These are phyloP conservation scores for Agapanthus africanus DNA, from an alignment of 106 monocot genomes.

Conservation along the genomic window DNA sequence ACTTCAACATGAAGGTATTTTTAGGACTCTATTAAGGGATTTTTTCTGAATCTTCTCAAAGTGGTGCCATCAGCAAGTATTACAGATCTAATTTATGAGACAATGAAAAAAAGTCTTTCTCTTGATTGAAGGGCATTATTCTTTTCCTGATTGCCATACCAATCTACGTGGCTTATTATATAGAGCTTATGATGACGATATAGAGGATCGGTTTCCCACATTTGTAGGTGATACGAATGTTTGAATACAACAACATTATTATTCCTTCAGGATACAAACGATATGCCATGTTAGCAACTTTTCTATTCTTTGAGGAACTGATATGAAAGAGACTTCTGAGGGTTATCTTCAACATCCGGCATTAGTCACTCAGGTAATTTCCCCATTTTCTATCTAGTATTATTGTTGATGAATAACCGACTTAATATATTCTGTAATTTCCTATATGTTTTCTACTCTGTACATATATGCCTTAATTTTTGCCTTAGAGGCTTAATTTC, in stretches of 20 bases:
- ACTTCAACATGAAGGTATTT: constrained; percentile 59
- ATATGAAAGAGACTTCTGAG: constrained; percentile 5
- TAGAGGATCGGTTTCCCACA: constrained; percentile 26
- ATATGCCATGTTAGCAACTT: constrained; percentile 4
- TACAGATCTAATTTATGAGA: constrained; percentile 81
- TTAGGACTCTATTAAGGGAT: constrained; percentile 87
- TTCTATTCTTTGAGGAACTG: neutral
- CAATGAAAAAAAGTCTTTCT: constrained; percentile 71
- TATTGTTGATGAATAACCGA: neutral
- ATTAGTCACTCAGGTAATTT: constrained; percentile 1
- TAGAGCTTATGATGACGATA: constrained; percentile 46
- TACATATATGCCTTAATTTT: neutral
- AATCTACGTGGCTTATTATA: constrained; percentile 33
- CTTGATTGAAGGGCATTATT: constrained; percentile 46
- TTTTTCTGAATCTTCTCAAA: constrained; percentile 86
- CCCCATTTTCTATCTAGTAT: neutral
- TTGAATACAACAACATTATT: neutral
- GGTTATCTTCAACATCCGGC: neutral
- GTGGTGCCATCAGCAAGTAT: constrained; percentile 92
- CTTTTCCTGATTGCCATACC: constrained; percentile 12
- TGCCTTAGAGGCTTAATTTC: neutral
- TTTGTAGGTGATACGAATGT: constrained; percentile 20
- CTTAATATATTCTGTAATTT: neutral
- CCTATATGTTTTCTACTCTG: neutral
- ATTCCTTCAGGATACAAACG: constrained; percentile 1